Percentiles rank a stretch among this genome's conserved stretches.
Conservation (phyloP, 768 basidiomycete genomes). For the Mycena galericulata region DNA sequence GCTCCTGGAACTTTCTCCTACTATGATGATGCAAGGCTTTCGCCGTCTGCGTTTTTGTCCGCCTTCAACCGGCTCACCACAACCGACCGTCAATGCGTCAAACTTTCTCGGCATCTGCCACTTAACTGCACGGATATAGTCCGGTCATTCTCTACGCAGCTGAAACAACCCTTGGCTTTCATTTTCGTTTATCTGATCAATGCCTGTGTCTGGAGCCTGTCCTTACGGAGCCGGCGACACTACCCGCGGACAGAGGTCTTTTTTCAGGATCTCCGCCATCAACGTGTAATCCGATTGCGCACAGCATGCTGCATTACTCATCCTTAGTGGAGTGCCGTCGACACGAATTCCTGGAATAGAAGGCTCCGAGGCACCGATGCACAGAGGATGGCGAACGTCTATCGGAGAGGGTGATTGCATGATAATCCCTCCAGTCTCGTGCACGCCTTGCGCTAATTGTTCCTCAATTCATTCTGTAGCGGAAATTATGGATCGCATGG, state of each 20-base stretch:
- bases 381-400: not conserved
- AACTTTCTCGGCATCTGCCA: not conserved
- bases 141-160: not conserved
- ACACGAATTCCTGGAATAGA: constrained; percentile 4
- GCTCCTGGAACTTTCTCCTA: constrained; percentile 14
- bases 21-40: not conserved
- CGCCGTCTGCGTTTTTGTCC: not conserved
- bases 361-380: not conserved
- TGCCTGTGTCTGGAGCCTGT: not conserved
- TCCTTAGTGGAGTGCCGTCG: not conserved
- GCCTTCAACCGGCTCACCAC: not conserved
- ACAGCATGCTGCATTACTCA: constrained; percentile 5
- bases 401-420: not conserved
- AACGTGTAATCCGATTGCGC: constrained; percentile 7
- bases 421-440: constrained; percentile 20
- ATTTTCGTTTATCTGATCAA: constrained; percentile 15
- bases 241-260: not conserved
- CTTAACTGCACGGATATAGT: not conserved
- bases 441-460: constrained; percentile 14
- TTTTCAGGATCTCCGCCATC: not conserved
- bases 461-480: constrained; percentile 3
- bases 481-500: constrained; percentile 24
- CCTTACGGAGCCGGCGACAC: constrained; percentile 21
- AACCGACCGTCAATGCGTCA: not conserved
- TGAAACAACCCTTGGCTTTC: constrained; percentile 16